Conservation (phyloP, 306 rosid genomes). For the Casuarina equisetifolia region DNA sequence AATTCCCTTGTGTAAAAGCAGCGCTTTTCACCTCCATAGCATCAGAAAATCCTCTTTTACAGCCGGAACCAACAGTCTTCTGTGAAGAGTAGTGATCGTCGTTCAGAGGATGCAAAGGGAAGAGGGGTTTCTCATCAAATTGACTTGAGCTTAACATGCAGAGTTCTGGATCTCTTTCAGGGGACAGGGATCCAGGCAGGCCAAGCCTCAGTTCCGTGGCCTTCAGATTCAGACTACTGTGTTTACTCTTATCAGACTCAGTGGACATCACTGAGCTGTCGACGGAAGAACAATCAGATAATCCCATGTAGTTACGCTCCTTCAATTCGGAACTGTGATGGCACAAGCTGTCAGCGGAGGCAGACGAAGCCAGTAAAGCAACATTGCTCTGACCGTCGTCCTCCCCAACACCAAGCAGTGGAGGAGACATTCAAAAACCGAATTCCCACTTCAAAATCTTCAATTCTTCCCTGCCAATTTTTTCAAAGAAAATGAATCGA, state of each 20-base stretch:
- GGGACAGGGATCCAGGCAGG: conserved; percentile 82
- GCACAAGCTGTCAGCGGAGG: conserved; percentile 47
- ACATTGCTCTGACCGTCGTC: conserved; percentile 67
- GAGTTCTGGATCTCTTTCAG: conserved; percentile 54
- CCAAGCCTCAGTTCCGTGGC: conserved; percentile 88
- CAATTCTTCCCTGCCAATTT: conserved; percentile 35
- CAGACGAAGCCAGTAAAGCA: conserved; percentile 56
- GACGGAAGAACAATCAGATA: conserved; percentile 70
- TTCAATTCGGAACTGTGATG: conserved; percentile 45
- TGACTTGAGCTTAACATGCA: conserved; percentile 53
- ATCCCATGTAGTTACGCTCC: conserved; percentile 79
- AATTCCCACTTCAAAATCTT: conserved; percentile 32
- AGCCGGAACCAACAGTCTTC: conserved; percentile 63
- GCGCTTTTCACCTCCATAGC: conserved; percentile 68
- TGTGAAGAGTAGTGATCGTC: conserved; percentile 50
- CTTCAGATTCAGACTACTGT: conserved; percentile 57
- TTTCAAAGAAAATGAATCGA: conserved; percentile 7
- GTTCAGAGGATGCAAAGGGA: conserved; percentile 52
- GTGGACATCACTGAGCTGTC: conserved; percentile 58
- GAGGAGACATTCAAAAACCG: conserved; percentile 48
- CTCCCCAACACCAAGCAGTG: conserved; percentile 58
- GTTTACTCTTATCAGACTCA: conserved; percentile 45
- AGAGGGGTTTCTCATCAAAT: conserved; percentile 59
- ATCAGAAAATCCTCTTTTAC: conserved; percentile 80
- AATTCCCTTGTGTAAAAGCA: conserved; percentile 4